These are phyloP conservation scores for Musa balbisiana DNA, from an alignment of 202 grass and related monocot genomes.

Conservation along the genomic window DNA sequence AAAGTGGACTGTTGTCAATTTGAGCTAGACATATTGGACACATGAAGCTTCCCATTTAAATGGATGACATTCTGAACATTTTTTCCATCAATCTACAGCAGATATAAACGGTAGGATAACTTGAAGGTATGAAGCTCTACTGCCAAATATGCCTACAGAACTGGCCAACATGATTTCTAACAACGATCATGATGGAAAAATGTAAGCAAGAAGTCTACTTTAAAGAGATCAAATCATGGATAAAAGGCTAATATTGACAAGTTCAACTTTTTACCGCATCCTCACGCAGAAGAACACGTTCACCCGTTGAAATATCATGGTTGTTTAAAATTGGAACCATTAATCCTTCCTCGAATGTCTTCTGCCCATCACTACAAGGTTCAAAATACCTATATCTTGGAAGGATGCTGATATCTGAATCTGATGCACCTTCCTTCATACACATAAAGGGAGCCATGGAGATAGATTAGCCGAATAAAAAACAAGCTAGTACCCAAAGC, in stretches of 20 bases:
- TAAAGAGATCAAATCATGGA: not conserved
- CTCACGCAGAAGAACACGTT: slow-evolving; percentile 19
- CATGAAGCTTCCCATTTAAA: not conserved
- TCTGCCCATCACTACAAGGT: not conserved
- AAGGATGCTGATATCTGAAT: slow-evolving; percentile 28
- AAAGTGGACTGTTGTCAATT: not conserved
- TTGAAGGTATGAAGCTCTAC: not conserved
- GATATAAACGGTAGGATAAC: not conserved
- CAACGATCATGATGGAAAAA: not conserved
- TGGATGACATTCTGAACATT: not conserved
- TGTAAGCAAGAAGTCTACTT: not conserved
- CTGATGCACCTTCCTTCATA: slow-evolving; percentile 23
- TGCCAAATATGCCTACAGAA: not conserved
- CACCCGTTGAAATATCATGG: not conserved
- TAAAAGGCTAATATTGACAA: not conserved
- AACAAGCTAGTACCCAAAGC: not conserved
- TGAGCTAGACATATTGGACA: not conserved
- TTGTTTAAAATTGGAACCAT: slow-evolving; percentile 26
- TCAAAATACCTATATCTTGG: slow-evolving; percentile 25
- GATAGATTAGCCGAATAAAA: not conserved
- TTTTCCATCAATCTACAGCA: not conserved
- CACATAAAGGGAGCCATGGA: not conserved
- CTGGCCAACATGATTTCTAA: not conserved
- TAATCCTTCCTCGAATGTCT: slow-evolving; percentile 11
- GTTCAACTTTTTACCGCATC: slow-evolving; percentile 25